Evolutionary conservation across 805 yeast species (phyloP).

Genomic region (Babjeviella inositovora): DNA sequence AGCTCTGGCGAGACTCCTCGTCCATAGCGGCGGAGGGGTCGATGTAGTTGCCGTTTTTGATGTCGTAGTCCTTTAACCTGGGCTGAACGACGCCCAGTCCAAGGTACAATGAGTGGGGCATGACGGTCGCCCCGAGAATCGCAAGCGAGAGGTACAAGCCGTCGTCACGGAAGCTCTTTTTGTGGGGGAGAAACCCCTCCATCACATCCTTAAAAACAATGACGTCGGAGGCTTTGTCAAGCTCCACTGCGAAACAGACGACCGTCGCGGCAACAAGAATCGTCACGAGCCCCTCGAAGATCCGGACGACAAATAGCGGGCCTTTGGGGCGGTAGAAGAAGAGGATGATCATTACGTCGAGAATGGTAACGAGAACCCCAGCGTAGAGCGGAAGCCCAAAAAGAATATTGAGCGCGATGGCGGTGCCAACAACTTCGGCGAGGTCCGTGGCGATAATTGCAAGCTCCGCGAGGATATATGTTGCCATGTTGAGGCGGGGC

Average conservation of each 20-base stretch:
- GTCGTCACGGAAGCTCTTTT: conserved; percentile 26
- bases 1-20: conserved; percentile 2
- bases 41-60: conserved; percentile 39
- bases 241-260: conserved; percentile 67
- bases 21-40: conserved; percentile 10
- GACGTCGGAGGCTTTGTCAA: conserved; percentile 44
- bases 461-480: conserved; percentile 71
- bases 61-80: conserved; percentile 61
- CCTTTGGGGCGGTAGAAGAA: conserved; percentile 82
- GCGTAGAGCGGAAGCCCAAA: conserved; percentile 64
- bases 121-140: conserved; percentile 84
- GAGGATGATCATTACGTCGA: conserved; percentile 75
- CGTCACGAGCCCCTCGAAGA: conserved; percentile 74
- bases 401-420: conserved; percentile 77
- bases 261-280: conserved; percentile 69
- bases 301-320: conserved; percentile 58
- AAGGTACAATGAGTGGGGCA: conserved; percentile 81
- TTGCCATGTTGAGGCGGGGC: conserved; percentile 32
- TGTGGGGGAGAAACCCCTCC: conserved; percentile 47
- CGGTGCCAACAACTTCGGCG: conserved; percentile 97
- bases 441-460: conserved; percentile 93
- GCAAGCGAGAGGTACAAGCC: conserved; percentile 71
- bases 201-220: conserved; percentile 44
- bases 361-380: conserved; percentile 74
- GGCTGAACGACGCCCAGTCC: conserved; percentile 86